Evolutionary conservation across 306 rosid species (phyloP), one percentile per base, ranked within the genome.

Genomic region (Vigna angularis): DNA sequence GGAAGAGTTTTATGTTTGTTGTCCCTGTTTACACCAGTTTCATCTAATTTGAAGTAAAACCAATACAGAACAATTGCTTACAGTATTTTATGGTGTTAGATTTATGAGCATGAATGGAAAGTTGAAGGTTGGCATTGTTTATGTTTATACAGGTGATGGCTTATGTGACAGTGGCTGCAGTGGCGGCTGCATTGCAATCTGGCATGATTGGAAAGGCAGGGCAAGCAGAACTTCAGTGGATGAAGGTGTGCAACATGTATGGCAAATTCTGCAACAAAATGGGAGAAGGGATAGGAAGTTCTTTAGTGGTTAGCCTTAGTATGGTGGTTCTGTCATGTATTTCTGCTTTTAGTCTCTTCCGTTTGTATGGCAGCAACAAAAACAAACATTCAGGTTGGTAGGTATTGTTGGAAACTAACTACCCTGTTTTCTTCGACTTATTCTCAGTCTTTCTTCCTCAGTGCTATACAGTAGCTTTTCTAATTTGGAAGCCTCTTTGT

Each of bases 291-390:
- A 16, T 93, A 16, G 91, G 88, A 5, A 83, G 88, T 76, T 84
- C 96, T 9, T 44, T 91, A 9, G 65, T 93, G 12, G 94, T 79
- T 65, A 86, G 94, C 82, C 69, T 93, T 26, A 78, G 89, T 72
- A 84, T 86, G 84, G 92, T 93, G 65, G 62, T 74, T 22, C 67
- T 90, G 9, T 89, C 98, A 17, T 84, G 85, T 72, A 83, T 93
- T 51, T 93, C 96, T 57, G 98, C 98, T 45, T 93, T 86, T 83
- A 88, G 86, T 77, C 98, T 93, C 80, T 93, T 93, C 82, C 96
- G 98, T 78, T 83, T 93, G 86, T 93, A 90, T 45, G 92, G 91
- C 7, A 69, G 66, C 44, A 83, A 78, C 85, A 89, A 86, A 64
- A 77, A 51, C 70, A 88, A 83, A 79, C 80, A 67, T 72, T 53